These are phyloP conservation scores for Exophiala phaeomuriformis DNA, from an alignment of 2,329 filamentous ascomycete genomes.

Conservation along the genomic window DNA sequence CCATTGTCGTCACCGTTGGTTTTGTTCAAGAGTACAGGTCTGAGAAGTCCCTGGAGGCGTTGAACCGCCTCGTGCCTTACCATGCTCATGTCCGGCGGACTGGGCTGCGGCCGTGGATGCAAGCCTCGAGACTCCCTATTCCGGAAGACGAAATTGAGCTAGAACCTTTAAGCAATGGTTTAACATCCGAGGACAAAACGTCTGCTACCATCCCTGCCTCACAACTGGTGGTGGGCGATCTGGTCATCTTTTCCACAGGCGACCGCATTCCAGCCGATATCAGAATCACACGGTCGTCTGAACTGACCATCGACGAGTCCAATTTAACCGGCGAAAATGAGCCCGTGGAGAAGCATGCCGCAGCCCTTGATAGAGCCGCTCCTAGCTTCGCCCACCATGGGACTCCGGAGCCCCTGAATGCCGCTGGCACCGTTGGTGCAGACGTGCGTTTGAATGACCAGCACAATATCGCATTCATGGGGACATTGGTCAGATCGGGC, in stretches of 20 bases:
- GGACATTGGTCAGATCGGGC: conserved; percentile 87
- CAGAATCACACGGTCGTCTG: conserved; percentile 80
- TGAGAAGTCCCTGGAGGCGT: conserved; percentile 90
- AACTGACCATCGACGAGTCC: conserved; percentile 90
- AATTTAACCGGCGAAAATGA: conserved; percentile 97
- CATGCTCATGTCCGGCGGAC: conserved; percentile 83
- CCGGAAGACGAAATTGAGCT: conserved; percentile 43
- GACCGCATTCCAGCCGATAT: conserved; percentile 96
- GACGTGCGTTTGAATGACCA: conserved; percentile 65
- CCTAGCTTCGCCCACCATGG: conserved; percentile 36
- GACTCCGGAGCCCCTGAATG: conserved; percentile 53
- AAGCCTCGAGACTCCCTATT: conserved; percentile 10
- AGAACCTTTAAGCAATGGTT: conserved; percentile 43
- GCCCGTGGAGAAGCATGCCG: conserved; percentile 70
- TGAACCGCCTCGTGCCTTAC: conserved; percentile 90
- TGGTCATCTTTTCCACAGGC: conserved; percentile 90
- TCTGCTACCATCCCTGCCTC: conserved; percentile 80
- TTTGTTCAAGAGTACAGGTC: conserved; percentile 97
- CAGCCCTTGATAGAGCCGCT: conserved; percentile 44
- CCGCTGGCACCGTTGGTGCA: conserved; percentile 52
- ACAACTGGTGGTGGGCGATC: conserved; percentile 82
- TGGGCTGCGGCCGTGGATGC: conserved; percentile 2
- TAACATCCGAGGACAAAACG: conserved; percentile 58
- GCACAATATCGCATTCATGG: conserved; percentile 97
- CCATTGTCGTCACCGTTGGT: conserved; percentile 91